Conservation (phyloP, 306 rosid genomes). For the Geum urbanum region DNA sequence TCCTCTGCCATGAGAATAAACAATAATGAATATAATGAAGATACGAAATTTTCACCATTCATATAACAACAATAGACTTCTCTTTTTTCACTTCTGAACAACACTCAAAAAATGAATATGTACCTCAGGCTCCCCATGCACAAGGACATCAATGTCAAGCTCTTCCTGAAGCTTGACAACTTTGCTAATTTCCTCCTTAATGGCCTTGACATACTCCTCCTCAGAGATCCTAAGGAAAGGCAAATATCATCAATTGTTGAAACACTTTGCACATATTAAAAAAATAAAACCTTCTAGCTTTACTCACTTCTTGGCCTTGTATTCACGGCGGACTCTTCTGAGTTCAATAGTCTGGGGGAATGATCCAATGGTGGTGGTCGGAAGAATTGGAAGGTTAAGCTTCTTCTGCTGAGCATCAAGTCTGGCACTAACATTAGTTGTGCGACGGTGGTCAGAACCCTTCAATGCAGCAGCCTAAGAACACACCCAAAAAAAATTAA, state of each 20-base stretch:
- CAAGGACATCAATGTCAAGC: constrained; percentile 90
- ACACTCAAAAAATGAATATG: constrained; percentile 19
- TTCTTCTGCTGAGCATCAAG: constrained; percentile 90
- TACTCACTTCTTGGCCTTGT: constrained; percentile 82
- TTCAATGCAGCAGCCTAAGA: constrained; percentile 81
- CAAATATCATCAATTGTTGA: constrained; percentile 5
- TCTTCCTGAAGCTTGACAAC: constrained; percentile 86
- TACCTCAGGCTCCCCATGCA: constrained; percentile 96
- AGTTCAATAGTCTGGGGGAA: constrained; percentile 89
- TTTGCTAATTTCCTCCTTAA: constrained; percentile 64
- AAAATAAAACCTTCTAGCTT: constrained; percentile 12
- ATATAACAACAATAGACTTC: background rate
- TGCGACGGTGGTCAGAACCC: constrained; percentile 89
- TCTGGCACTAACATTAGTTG: constrained; percentile 76
- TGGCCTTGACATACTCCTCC: constrained; percentile 69
- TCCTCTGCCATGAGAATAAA: constrained; percentile 56
- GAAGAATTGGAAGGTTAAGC: constrained; percentile 92
- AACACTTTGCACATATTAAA: background rate
- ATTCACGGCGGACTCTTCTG: constrained; percentile 90
- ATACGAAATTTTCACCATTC: background rate
- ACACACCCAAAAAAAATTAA: background rate
- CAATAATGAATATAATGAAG: constrained; percentile 12
- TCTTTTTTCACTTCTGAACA: constrained; percentile 1
- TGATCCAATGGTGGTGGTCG: constrained; percentile 92
- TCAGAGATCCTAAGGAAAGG: constrained; percentile 58